These are phyloP conservation scores for Alternaria arborescens DNA, from an alignment of 2,329 filamentous ascomycete genomes.

Conservation along the genomic window DNA sequence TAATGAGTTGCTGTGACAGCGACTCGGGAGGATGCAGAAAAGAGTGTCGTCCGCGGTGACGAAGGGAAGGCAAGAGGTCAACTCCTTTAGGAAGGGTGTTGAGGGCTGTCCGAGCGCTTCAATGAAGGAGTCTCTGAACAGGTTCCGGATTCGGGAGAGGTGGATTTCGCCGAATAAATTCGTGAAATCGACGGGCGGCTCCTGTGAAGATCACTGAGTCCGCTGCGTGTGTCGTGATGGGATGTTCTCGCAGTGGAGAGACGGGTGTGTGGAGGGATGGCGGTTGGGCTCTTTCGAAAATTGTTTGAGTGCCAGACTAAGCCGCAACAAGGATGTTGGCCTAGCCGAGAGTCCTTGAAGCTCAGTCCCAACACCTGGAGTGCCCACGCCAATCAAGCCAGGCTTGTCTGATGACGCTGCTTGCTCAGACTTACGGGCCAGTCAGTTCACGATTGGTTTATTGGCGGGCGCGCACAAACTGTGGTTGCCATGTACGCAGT, in stretches of 20 bases:
- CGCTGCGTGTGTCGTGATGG: conserved; percentile 42
- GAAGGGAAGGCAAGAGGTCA: conserved; percentile 32
- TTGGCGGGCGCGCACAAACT: background rate
- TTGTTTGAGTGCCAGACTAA: conserved; percentile 38
- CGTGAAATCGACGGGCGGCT: conserved; percentile 52
- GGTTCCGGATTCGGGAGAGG: conserved; percentile 32
- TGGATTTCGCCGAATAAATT: conserved; percentile 49
- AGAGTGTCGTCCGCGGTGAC: conserved; percentile 27
- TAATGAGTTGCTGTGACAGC: conserved; percentile 35
- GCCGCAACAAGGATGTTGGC: conserved; percentile 22
- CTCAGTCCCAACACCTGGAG: conserved; percentile 15
- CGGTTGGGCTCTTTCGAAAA: conserved; percentile 29
- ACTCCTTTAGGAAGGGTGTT: conserved; percentile 42
- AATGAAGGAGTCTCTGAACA: conserved; percentile 39
- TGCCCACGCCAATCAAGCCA: conserved; percentile 1
- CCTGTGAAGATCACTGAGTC: conserved; percentile 36
- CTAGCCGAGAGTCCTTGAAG: conserved; percentile 23
- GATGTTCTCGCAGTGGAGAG: conserved; percentile 49
- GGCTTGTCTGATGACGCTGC: background rate
- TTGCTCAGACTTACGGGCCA: background rate
- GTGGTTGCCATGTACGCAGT: background rate
- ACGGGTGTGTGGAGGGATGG: conserved; percentile 26
- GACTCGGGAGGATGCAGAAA: conserved; percentile 42
- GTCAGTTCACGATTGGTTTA: background rate
- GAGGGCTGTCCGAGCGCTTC: conserved; percentile 47